Base-by-base conservation (phyloP, 2,329 filamentous ascomycete genomes). In the Fusarium nelsonii region DNA sequence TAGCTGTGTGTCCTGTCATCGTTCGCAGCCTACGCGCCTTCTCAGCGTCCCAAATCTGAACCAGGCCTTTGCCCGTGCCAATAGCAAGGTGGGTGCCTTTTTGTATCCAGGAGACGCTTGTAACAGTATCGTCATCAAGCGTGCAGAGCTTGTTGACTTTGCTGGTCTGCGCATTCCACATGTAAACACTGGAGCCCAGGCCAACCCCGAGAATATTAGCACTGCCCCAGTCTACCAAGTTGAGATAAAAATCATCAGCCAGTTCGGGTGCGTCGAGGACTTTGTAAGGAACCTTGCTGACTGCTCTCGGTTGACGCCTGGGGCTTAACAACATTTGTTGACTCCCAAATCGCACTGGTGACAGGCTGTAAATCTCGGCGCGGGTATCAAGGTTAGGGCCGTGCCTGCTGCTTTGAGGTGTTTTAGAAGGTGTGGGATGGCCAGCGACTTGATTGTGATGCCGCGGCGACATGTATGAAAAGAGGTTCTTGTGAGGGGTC, bases 41-140 rank as follows among this genome's bases (percentile, higher is more conserved):
- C 75, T 97, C 92, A 2, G 95, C 96, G 80, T 99, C 96, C 93
- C 95, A 99, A 45, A 99, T 98, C 77, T 98, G 94, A 4, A 99
- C 94, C 36, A 97, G 85, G 8, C 96, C 96, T 81, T 97, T 97
- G 45, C 92, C 92, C 3, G 96, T 99, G 43, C 96, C 96, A 72
- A 99, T 97, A 5, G 96, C 93, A 58, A 99, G 88, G 80, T 99
- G 96, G 0, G 95, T 97, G 37, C 96, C 96, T 82, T 96, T 90
- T 80, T 99, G 96, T 73, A 99, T 99, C 96, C 96, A 99, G 58
- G 92, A 97, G 12, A 99, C 96, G 73, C 94, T 97, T 4, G 96
- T 99, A 1, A 99, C 95, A 0, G 91, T 94, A 77, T 99, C 96
- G 74, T 97, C 94, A 69, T 92, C 90, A 14, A 98, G 84, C 45